These are phyloP conservation scores for Saccharomyces kudriavzevii DNA, from an alignment of 805 yeast genomes.

Conservation along the genomic window DNA sequence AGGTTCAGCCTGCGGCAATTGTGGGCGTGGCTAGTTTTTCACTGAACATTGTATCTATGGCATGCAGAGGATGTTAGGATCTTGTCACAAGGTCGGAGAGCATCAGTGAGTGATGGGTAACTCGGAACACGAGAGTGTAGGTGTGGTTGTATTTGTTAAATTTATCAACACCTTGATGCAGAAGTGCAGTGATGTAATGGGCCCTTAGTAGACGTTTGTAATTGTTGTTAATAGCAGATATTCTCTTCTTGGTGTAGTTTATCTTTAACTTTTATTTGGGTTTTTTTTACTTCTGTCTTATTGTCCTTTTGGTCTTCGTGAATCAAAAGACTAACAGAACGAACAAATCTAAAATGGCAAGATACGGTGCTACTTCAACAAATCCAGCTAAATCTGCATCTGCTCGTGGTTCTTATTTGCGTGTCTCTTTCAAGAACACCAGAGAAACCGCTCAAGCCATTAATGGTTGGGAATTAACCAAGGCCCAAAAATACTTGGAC, in stretches of 20 bases:
- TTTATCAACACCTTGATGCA: neutral
- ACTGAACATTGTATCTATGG: neutral
- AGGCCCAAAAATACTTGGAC: conserved; percentile 90
- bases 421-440: conserved; percentile 99
- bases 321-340: neutral
- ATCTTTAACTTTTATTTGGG: neutral
- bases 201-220: neutral
- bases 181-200: neutral
- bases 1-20: neutral
- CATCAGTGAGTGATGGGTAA: neutral
- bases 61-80: neutral
- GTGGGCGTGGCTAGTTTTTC: neutral
- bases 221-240: neutral
- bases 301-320: neutral
- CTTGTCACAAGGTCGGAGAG: neutral
- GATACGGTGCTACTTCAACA: conserved; percentile 98
- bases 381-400: conserved; percentile 99
- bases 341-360: conserved; percentile 62
- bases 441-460: conserved; percentile 98
- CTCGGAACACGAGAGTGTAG: neutral
- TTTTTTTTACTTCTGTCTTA: neutral
- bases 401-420: conserved; percentile 98
- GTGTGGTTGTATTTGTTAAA: neutral
- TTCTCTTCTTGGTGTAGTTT: neutral
- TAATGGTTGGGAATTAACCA: conserved; percentile 95